Evolutionary conservation across 78 protist genomes (phyloP).

Genomic region (Emiliania huxleyi): DNA sequence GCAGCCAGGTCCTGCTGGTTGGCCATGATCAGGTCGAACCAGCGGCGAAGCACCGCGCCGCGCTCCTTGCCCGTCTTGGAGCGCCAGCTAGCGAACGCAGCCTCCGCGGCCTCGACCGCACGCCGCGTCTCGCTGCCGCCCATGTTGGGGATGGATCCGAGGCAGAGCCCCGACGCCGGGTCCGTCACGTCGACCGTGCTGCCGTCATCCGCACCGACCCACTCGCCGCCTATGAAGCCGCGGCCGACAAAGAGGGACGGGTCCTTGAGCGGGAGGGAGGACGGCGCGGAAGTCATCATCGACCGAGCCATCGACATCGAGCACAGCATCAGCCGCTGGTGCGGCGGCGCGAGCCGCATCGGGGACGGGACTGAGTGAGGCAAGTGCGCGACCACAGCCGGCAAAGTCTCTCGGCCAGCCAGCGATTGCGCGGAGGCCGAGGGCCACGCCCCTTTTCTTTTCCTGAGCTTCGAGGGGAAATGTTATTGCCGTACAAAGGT

Average conservation of each 20-base stretch:
- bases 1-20: conserved; percentile 11
- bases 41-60: neutral
- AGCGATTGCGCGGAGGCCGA: too few species aligned
- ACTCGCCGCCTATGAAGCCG: neutral
- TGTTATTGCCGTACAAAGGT: too few species aligned
- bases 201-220: neutral
- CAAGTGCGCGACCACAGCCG: too few species aligned
- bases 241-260: neutral
- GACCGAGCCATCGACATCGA: too few species aligned
- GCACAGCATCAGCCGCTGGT: too few species aligned
- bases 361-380: too few species aligned
- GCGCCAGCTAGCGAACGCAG: neutral
- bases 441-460: too few species aligned
- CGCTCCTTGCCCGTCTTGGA: neutral
- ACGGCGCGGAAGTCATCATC: too few species aligned
- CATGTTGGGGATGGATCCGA: neutral
- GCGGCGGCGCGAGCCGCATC: too few species aligned
- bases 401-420: too few species aligned
- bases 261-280: too few species aligned
- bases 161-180: neutral
- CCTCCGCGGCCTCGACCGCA: neutral
- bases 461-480: too few species aligned
- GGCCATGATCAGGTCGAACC: neutral
- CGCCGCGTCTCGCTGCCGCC: neutral
- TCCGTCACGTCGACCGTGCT: neutral